These are phyloP conservation scores for Podospora didyma DNA, from an alignment of 495 filamentous ascomycete species.

Conservation along the genomic window DNA sequence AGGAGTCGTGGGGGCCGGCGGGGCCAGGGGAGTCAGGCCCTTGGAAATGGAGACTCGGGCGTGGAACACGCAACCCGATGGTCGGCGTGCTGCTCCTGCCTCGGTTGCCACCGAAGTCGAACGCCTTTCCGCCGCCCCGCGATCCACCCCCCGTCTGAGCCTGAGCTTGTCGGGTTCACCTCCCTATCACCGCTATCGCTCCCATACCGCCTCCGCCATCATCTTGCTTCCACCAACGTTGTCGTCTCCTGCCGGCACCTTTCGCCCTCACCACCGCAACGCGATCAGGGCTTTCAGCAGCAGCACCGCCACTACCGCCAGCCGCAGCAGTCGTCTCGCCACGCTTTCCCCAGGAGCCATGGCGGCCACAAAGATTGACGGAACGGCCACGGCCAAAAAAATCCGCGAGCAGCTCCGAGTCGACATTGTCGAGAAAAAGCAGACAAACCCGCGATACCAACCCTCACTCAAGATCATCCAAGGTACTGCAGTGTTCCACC, in stretches of 20 bases:
- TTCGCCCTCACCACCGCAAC: neutral
- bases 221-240: neutral
- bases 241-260: neutral
- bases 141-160: constrained; percentile 2
- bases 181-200: neutral
- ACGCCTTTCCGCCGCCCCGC: constrained; percentile 5
- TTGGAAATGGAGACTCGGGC: neutral
- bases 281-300: constrained; percentile 3
- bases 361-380: constrained; percentile 90
- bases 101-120: neutral
- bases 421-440: constrained; percentile 78
- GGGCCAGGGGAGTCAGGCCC: too few species aligned
- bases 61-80: constrained; percentile 1
- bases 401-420: constrained; percentile 75
- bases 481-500: too few species aligned
- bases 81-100: neutral
- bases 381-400: constrained; percentile 85
- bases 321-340: neutral
- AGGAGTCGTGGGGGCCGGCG: neutral
- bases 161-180: neutral
- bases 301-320: constrained; percentile 5
- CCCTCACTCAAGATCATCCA: constrained; percentile 91
- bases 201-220: neutral
- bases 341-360: constrained; percentile 54
- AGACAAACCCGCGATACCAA: constrained; percentile 76